A percentile compares a stretch with the other conserved stretches of the same genome.
phyloP scores from a whole-genome alignment of 139 green algal genomes.

The Closterium sp. region DNA sequence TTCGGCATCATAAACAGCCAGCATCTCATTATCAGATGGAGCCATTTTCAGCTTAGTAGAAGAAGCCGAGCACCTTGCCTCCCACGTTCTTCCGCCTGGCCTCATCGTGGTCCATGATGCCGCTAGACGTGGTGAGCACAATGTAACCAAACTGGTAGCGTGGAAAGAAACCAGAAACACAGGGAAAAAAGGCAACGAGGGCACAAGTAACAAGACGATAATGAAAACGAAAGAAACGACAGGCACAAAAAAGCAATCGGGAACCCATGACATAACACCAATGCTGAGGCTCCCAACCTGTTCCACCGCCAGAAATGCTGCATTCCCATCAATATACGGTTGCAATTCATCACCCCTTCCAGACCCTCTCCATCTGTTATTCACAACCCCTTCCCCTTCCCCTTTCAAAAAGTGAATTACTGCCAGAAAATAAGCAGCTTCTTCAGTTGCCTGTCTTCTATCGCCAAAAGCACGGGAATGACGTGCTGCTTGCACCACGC shows the following conservation, averaged over 20 bases:
- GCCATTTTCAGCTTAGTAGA: constrained; percentile 38
- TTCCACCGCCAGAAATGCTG: background rate
- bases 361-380: background rate
- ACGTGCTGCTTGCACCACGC: too few relatives aligned
- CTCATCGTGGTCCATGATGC: constrained; percentile 99
- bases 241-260: background rate
- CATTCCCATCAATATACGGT: background rate
- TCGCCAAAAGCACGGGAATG: too few relatives aligned
- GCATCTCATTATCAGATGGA: too few relatives aligned
- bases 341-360: too few relatives aligned
- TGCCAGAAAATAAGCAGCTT: too few relatives aligned
- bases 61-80: constrained; percentile 78
- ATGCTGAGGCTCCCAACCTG: background rate
- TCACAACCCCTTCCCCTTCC: too few relatives aligned
- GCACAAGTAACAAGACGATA: background rate
- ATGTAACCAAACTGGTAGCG: constrained; percentile 88
- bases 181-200: background rate
- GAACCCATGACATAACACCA: background rate
- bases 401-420: too few relatives aligned
- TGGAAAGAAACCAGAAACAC: background rate
- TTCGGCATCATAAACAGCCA: background rate
- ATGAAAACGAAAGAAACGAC: background rate
- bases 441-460: too few relatives aligned
- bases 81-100: constrained; percentile 94
- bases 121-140: constrained; percentile 92